phyloP scores from a whole-genome alignment of 192 early-diverging fungal species.

The Linnemannia hyalina region DNA sequence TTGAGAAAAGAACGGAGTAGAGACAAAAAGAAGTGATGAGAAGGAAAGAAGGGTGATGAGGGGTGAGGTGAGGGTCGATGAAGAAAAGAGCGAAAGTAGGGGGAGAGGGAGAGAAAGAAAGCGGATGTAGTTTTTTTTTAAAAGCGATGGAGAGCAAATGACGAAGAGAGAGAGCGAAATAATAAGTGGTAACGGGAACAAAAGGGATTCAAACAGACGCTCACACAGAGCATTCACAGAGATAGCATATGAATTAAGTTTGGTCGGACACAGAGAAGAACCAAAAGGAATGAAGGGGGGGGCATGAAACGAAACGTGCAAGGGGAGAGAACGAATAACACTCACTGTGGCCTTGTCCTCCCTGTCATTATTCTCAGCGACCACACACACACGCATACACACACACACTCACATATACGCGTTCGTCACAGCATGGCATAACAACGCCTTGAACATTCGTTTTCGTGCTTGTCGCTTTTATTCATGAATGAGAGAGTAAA shows the following conservation, averaged over 20 bases:
- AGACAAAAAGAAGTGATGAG: neutral
- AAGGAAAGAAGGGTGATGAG: neutral
- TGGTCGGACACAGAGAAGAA: neutral
- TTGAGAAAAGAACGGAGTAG: no score
- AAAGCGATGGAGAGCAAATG: conserved; percentile 1
- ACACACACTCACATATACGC: neutral
- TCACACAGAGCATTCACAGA: no score
- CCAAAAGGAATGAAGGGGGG: neutral
- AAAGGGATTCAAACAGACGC: no score
- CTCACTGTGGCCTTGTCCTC: neutral
- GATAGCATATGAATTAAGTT: no score
- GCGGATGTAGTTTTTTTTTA: neutral
- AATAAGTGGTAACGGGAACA: neutral
- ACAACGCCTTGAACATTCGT: neutral
- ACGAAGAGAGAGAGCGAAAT: neutral
- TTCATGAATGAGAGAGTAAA: neutral
- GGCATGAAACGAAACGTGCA: neutral
- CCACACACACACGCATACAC: neutral
- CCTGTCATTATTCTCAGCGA: neutral
- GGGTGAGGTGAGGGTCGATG: neutral
- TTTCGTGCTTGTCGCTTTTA: neutral
- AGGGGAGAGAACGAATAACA: neutral
- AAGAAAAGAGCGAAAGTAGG: neutral
- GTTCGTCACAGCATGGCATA: neutral
- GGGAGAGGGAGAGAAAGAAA: neutral